Evolutionary conservation across 163 green algal species (phyloP), one percentile per base, ranked within the genome.

Genomic region (Chloromonas sp.): DNA sequence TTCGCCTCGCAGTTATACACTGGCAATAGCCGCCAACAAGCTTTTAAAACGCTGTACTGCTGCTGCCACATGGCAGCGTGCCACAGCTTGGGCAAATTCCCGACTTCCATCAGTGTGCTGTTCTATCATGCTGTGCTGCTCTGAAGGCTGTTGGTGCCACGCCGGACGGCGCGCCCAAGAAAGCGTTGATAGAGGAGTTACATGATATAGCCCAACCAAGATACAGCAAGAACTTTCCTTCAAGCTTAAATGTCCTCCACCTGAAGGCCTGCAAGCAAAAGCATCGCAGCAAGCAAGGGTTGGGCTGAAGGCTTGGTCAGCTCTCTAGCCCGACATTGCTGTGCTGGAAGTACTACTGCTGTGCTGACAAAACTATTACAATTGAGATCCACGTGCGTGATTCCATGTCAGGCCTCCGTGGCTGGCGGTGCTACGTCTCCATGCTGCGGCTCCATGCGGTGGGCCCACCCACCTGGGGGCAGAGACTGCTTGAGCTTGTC

Each of bases 401-500:
- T 11, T 11, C 5, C 66, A 11, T 11, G 5, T 5, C 66, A 74
- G 5, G 5, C 5, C 66, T 5, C 66, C 11, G 66, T 74, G 5
- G 66, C 66, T 74, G 5, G 66, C 66, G 5, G 66, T 74, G 66
- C 66, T 74, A 11, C 5, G 5, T 74, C 66, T 74, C 66, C 66
- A 5, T 74, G 66, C 66, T 15, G 66, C 66, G 5, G 66, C 66
- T 74, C 66, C 66, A 74, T 74, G 5, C 11, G 66, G 5, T 11
- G 5, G 66, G 5, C 66, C 66, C 66, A 74, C 90, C 88, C 82
- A 98, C 97, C 96, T 82, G 97, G 97, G 60, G 97, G 97, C 88
- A 99, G 94, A 14, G 97, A 99, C 92, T 99, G 97, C 94, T 98
- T 99, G 1, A 99, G 93, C 95, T 99, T 99, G 88, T 99, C 95